Percentiles rank a stretch among this genome's conserved stretches.
phyloP scores from a whole-genome alignment of 2,329 filamentous ascomycete species.

The Pseudopithomyces chartarum region DNA sequence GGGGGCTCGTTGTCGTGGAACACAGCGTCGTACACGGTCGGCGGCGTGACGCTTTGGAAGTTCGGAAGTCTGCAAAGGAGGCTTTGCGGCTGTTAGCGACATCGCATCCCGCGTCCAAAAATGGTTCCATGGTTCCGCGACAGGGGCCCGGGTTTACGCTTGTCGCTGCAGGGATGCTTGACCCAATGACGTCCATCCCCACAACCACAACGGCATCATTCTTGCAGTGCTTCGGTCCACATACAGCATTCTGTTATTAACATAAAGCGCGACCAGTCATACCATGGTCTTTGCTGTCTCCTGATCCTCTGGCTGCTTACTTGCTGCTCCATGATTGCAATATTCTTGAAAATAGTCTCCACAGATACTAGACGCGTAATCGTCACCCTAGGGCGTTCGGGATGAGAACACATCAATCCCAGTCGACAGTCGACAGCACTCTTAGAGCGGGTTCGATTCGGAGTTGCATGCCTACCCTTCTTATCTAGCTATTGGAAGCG shows the following conservation, averaged over 20 bases:
- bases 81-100: constrained; percentile 24
- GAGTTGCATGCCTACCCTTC: too few species aligned
- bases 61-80: background rate
- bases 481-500: too few species aligned
- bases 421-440: constrained; percentile 54
- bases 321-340: constrained; percentile 5
- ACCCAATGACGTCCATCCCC: constrained; percentile 18
- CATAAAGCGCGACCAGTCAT: too few species aligned
- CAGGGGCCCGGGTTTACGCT: constrained; percentile 15
- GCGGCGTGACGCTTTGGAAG: background rate
- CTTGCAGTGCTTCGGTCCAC: background rate
- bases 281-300: background rate
- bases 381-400: constrained; percentile 16
- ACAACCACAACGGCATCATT: background rate
- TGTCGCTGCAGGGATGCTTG: constrained; percentile 21
- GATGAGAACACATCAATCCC: constrained; percentile 25
- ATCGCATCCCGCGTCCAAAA: constrained; percentile 27
- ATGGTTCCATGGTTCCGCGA: constrained; percentile 7
- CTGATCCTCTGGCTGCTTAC: constrained; percentile 13
- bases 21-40: constrained; percentile 10
- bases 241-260: background rate
- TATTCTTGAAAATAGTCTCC: constrained; percentile 9
- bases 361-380: constrained; percentile 24
- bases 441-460: constrained; percentile 63
- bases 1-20: background rate